A percentile compares a stretch with the other conserved stretches of the same genome.
phyloP scores from a whole-genome alignment of 1,284 basidiomycete species.

The Bondarzewia mesenterica region DNA sequence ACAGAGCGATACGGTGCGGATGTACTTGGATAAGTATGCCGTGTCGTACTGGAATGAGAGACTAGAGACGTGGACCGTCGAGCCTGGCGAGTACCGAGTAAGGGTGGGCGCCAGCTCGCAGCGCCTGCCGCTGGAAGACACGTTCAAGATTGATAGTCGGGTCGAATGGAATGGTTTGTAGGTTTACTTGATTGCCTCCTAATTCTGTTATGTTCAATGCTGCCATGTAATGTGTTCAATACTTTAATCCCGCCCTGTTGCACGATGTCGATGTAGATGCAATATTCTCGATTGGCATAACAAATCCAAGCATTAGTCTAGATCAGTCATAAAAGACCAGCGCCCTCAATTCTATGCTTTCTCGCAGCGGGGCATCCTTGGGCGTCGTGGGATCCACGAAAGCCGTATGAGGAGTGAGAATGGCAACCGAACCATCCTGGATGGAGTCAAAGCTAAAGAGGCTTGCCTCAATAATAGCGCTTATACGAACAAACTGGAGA shows the following conservation, averaged over 20 bases:
- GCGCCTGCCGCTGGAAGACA: conserved; percentile 29
- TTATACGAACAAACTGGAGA: not conserved
- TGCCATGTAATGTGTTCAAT: too few relatives aligned
- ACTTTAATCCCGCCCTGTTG: too few relatives aligned
- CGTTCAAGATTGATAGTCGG: conserved; percentile 28
- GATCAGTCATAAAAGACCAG: conserved; percentile 51
- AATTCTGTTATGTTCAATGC: too few relatives aligned
- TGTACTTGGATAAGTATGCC: conserved; percentile 53
- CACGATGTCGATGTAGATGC: too few relatives aligned
- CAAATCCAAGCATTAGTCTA: too few relatives aligned
- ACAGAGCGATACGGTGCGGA: conserved; percentile 25
- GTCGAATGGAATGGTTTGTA: conserved; percentile 43
- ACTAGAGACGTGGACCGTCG: conserved; percentile 34
- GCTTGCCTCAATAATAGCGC: too few relatives aligned
- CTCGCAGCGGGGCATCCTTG: conserved; percentile 36
- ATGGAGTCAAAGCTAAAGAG: conserved; percentile 40
- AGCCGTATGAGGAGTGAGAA: conserved; percentile 52
- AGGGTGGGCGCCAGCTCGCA: conserved; percentile 41
- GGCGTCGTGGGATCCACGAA: conserved; percentile 50
- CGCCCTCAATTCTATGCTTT: conserved; percentile 53
- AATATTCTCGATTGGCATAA: too few relatives aligned
- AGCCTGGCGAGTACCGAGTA: conserved; percentile 36
- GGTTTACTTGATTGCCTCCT: too few relatives aligned
- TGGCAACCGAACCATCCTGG: conserved; percentile 41
- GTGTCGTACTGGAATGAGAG: conserved; percentile 48